A percentile compares a stretch with the other conserved stretches of the same genome.
Conservation (phyloP, 306 rosid species). For the Nissolia schottii region DNA sequence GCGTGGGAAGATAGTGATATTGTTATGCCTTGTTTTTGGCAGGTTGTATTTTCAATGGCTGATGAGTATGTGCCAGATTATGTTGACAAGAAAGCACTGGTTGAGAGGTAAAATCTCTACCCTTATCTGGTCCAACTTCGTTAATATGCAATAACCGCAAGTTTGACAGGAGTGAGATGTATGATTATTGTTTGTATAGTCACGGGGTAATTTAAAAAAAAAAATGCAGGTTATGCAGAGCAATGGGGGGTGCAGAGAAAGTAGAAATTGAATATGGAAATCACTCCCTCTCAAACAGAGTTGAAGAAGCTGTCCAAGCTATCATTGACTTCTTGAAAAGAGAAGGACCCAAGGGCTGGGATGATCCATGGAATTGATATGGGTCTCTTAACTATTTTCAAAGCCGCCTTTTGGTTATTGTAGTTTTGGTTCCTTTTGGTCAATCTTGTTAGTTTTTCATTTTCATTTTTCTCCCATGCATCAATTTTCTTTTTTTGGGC, state of each 20-base stretch:
- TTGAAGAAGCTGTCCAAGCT: slow-evolving; percentile 71
- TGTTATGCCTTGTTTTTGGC: slow-evolving; percentile 25
- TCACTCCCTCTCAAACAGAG: slow-evolving; percentile 94
- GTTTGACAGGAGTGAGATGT: not conserved
- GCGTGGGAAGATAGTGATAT: not conserved
- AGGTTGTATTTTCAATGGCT: slow-evolving; percentile 92
- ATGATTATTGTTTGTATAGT: not conserved
- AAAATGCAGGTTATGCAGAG: slow-evolving; percentile 78
- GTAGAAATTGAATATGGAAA: slow-evolving; percentile 88
- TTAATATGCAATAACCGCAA: not conserved
- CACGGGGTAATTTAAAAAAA: slow-evolving; percentile 9
- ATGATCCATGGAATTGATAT: slow-evolving; percentile 89
- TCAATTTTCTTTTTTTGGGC: not conserved
- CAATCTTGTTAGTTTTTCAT: not conserved
- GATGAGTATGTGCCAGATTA: slow-evolving; percentile 96
- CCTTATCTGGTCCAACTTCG: not conserved
- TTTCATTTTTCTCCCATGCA: slow-evolving; percentile 13
- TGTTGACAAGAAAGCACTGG: slow-evolving; percentile 85
- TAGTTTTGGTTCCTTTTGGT: not conserved
- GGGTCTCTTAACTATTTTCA: not conserved
- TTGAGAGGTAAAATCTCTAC: slow-evolving; percentile 57
- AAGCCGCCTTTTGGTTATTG: not conserved
- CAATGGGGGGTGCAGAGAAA: slow-evolving; percentile 94
- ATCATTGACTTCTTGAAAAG: slow-evolving; percentile 78
- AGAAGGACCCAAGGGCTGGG: slow-evolving; percentile 97